Base-by-base conservation (phyloP, 2,329 filamentous ascomycete genomes). In the Aspergillus aculeatinus region DNA sequence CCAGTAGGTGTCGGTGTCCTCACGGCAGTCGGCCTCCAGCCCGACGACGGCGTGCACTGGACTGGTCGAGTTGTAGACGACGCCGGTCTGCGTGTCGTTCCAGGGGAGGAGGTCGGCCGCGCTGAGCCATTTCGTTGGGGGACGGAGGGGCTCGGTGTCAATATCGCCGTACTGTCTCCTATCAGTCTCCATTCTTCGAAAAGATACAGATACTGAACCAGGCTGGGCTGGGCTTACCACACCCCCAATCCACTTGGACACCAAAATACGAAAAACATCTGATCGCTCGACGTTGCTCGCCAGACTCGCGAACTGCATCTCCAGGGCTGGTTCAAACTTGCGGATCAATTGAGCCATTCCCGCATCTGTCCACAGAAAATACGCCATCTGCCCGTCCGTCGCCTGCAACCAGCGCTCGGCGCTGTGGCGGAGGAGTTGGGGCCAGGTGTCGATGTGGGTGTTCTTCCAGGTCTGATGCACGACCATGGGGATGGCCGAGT, bases 381-480 rank as follows among this genome's bases (percentile, higher is more conserved):
- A 75, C 0, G 72, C 71, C 68, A 73, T 72, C 64, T 58, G 10
- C 62, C 62, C 55, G 9, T 67, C 61, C 2, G 67, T 66, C 5
- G 62, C 60, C 9, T 56, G 25, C 35, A 75, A 62, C 72, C 72
- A 75, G 53, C 60, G 63, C 51, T 74, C 72, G 2, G 69, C 66
- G 55, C 68, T 68, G 12, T 61, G 52, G 5, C 65, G 65, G 4
- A 70, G 64, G 19, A 61, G 57, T 7, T 65, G 61, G 0, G 69
- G 63, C 71, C 70, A 75, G 3, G 65, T 66, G 47, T 70, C 63
- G 10, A 67, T 59, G n/a, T 59, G 51, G 0, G 68, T 71, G 39
- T 66, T 63, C 33, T 69, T 69, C 72, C 72, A 74, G 27, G 68
- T 72, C 52, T 75, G 72, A 58, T 75, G 72, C n/a, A 74, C 59